These are phyloP conservation scores for Kurtzmaniella quercitrusa DNA, from an alignment of 1,139 yeast species.

Conservation along the genomic window DNA sequence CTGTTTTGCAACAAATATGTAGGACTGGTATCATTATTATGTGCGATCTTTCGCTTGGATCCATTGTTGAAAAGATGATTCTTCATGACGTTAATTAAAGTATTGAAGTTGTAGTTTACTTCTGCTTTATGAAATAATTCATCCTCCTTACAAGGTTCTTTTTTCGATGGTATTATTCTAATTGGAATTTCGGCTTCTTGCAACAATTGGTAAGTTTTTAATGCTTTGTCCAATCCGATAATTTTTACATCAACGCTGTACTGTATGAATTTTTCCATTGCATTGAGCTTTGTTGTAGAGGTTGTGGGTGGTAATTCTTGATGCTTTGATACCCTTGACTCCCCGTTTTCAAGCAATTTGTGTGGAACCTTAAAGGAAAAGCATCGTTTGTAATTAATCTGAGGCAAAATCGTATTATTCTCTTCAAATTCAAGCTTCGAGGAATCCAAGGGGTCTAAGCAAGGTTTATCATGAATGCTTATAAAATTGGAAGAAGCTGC, in stretches of 20 bases:
- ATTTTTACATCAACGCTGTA: constrained; percentile 6
- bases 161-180: constrained; percentile 4
- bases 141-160: neutral
- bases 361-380: constrained; percentile 42
- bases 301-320: constrained; percentile 1
- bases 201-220: constrained; percentile 1
- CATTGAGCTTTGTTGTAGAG: neutral
- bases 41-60: neutral
- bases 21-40: neutral
- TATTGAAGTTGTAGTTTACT: constrained; percentile 3
- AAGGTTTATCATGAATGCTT: constrained; percentile 19
- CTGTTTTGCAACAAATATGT: neutral
- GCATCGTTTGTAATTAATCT: constrained; percentile 31
- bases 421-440: constrained; percentile 20
- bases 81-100: constrained; percentile 2
- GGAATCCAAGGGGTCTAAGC: constrained; percentile 24
- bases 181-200: constrained; percentile 3
- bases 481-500: constrained; percentile 34
- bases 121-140: constrained; percentile 3
- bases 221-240: constrained; percentile 2
- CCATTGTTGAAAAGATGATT: neutral
- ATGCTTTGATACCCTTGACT: neutral
- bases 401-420: constrained; percentile 15
- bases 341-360: constrained; percentile 25
- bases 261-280: constrained; percentile 1